Conservation (phyloP, 2,329 filamentous ascomycete genomes). For the Phoma sp. region DNA sequence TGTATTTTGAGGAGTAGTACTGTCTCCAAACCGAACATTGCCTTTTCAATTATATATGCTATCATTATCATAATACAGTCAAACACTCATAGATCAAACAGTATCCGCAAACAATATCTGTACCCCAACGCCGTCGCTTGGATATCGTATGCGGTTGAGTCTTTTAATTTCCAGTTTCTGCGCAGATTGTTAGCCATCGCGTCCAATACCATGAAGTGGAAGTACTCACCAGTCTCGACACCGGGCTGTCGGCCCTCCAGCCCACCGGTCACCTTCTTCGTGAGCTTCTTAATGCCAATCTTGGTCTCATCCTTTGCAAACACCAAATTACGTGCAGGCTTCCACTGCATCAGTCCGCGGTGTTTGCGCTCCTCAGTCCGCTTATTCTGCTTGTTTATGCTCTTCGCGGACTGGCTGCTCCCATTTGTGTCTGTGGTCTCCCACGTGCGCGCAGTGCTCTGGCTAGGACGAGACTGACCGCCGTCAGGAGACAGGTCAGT, state of each 20-base stretch:
- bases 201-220: neutral
- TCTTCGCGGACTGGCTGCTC: slow-evolving; percentile 53
- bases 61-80: slow-evolving; percentile 4
- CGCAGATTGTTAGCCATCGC: slow-evolving; percentile 16
- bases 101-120: neutral
- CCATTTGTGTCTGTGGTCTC: slow-evolving; percentile 30
- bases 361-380: slow-evolving; percentile 82
- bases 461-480: slow-evolving; percentile 32
- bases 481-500: slow-evolving; percentile 41
- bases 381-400: slow-evolving; percentile 72
- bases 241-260: slow-evolving; percentile 85
- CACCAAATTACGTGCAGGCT: slow-evolving; percentile 80
- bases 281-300: slow-evolving; percentile 77
- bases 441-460: slow-evolving; percentile 37
- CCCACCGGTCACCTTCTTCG: slow-evolving; percentile 73
- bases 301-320: slow-evolving; percentile 90
- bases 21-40: neutral
- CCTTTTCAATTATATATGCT: neutral
- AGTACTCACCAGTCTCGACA: slow-evolving; percentile 71
- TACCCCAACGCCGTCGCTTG: slow-evolving; percentile 13
- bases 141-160: slow-evolving; percentile 1
- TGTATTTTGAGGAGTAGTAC: neutral
- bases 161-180: slow-evolving; percentile 35
- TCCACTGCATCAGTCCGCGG: slow-evolving; percentile 94
- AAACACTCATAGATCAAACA: neutral